phyloP scores from a whole-genome alignment of 306 rosid species.

The Prunus dulcis region DNA sequence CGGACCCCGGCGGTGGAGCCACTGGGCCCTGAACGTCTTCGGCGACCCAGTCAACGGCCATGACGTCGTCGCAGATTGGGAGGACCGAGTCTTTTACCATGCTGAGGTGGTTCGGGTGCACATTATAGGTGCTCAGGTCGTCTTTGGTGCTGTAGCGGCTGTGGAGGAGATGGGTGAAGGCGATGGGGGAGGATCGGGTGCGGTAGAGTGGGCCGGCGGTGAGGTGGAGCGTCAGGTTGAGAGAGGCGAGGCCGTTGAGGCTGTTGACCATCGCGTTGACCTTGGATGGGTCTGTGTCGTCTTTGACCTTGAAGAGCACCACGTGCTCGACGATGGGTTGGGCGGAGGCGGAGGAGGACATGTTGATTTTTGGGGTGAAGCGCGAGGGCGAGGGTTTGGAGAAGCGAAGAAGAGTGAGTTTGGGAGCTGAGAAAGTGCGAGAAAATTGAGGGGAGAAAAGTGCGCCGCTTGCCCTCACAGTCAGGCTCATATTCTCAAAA shows the following conservation, averaged over 20 bases:
- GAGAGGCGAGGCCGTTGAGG: conserved; percentile 49
- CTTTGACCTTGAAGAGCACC: conserved; percentile 83
- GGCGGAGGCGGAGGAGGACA: conserved; percentile 14
- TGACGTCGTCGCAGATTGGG: conserved; percentile 72
- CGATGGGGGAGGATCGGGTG: conserved; percentile 52
- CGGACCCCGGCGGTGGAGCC: conserved; percentile 48
- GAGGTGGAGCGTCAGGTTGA: conserved; percentile 60
- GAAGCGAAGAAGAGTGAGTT: background rate
- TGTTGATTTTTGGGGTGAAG: conserved; percentile 21
- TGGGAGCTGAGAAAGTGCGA: conserved; percentile 16
- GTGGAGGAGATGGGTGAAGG: conserved; percentile 85
- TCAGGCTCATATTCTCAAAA: conserved; percentile 16
- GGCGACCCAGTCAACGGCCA: conserved; percentile 90
- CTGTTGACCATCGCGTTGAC: conserved; percentile 52
- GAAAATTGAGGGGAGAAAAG: conserved; percentile 19
- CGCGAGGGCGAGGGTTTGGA: background rate
- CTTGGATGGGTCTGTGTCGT: conserved; percentile 58
- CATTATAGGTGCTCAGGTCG: conserved; percentile 51
- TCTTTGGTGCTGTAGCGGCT: conserved; percentile 69
- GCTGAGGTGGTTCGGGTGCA: conserved; percentile 58
- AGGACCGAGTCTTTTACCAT: conserved; percentile 64
- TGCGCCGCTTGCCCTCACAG: background rate
- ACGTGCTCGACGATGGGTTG: conserved; percentile 60
- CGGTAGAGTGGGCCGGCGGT: conserved; percentile 63
- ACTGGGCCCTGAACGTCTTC: conserved; percentile 20